These are phyloP conservation scores for Calonectria hawksworthii DNA, from an alignment of 2,329 filamentous ascomycete genomes.

Conservation along the genomic window DNA sequence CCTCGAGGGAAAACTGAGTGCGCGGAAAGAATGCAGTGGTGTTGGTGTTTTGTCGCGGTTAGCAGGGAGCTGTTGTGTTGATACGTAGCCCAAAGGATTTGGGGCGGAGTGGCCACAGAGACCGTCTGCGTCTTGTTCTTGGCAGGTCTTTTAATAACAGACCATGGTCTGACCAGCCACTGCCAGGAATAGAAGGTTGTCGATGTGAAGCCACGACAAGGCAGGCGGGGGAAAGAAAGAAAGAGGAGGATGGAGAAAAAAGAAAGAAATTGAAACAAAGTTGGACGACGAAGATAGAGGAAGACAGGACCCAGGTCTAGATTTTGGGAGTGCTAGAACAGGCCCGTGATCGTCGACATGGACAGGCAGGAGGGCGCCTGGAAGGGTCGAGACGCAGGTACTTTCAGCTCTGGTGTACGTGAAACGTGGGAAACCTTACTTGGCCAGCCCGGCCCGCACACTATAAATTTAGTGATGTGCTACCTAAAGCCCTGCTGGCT, in stretches of 20 bases:
- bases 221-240: constrained; percentile 6
- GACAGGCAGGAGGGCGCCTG: constrained; percentile 19
- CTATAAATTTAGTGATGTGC: not conserved
- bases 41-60: constrained; percentile 36
- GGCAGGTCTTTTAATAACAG: constrained; percentile 13
- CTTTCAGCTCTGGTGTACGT: constrained; percentile 18
- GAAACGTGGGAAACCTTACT: constrained; percentile 14
- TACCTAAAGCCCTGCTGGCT: not conserved
- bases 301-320: constrained; percentile 5
- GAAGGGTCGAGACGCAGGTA: constrained; percentile 26
- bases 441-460: not conserved
- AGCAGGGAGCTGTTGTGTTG: constrained; percentile 11
- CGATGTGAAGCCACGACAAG: constrained; percentile 17
- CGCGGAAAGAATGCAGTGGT: constrained; percentile 27
- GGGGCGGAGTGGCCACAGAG: constrained; percentile 22
- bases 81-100: constrained; percentile 16
- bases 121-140: constrained; percentile 1
- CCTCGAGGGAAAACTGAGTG: constrained; percentile 28
- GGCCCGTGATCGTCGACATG: constrained; percentile 41
- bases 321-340: constrained; percentile 22
- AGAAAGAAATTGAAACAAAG: constrained; percentile 20
- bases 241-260: not conserved
- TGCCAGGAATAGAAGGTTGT: constrained; percentile 11
- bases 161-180: constrained; percentile 22
- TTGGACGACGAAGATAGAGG: constrained; percentile 8